Conservation (phyloP, 495 filamentous ascomycete species). For the Arthonia radiata region DNA sequence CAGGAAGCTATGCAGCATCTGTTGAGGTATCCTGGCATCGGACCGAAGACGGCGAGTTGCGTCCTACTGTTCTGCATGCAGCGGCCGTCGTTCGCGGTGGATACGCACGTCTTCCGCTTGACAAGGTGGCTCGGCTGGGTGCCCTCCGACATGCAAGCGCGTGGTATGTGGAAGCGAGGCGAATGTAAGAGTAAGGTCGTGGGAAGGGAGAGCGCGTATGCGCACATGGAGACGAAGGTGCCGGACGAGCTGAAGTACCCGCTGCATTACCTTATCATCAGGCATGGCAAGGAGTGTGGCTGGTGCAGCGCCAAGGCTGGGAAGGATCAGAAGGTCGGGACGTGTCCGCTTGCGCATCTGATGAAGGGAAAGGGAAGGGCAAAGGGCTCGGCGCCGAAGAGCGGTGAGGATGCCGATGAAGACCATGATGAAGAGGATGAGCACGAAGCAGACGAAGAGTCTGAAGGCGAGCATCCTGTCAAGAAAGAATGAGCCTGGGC, state of each 20-base stretch:
- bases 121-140: constrained; percentile 75
- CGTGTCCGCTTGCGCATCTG: no score
- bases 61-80: constrained; percentile 59
- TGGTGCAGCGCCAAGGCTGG: constrained; percentile 45
- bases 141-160: constrained; percentile 13
- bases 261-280: constrained; percentile 68
- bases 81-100: constrained; percentile 58
- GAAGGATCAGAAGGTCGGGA: no score
- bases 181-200: no score
- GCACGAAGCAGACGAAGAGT: no score
- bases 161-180: constrained; percentile 26
- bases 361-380: no score
- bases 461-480: no score
- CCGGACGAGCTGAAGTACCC: constrained; percentile 74
- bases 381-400: no score
- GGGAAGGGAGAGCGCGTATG: constrained; percentile 54
- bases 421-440: no score
- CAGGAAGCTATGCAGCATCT: constrained; percentile 51
- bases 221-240: constrained; percentile 56
- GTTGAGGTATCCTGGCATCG: constrained; percentile 59
- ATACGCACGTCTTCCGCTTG: constrained; percentile 65
- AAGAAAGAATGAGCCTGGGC: no score
- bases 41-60: constrained; percentile 78
- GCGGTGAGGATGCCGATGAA: no score
- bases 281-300: constrained; percentile 59